Conservation (phyloP, 345 rosid genomes). For the Corchorus capsularis region DNA sequence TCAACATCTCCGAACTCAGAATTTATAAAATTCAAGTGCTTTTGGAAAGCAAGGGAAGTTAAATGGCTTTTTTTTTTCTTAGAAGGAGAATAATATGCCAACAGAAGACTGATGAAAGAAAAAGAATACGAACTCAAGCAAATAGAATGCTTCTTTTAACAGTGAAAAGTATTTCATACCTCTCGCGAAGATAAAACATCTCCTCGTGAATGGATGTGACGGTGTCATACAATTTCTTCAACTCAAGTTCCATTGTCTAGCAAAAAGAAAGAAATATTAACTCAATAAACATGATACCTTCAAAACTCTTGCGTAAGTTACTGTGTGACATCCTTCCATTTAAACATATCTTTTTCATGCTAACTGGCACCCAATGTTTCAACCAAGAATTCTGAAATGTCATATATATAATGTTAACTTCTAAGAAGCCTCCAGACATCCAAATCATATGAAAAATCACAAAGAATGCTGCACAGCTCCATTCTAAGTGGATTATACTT, state of each 20-base stretch:
- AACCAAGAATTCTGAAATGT: neutral
- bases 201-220: slow-evolving; percentile 70
- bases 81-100: neutral
- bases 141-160: neutral
- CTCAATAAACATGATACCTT: neutral
- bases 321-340: neutral
- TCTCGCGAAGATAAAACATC: slow-evolving; percentile 78
- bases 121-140: neutral
- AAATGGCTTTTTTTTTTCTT: too few species aligned
- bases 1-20: too few species aligned
- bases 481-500: neutral
- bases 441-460: neutral
- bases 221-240: slow-evolving; percentile 62
- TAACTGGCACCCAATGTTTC: neutral
- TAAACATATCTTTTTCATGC: neutral
- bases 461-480: neutral
- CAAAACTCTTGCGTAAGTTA: neutral
- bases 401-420: neutral
- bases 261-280: slow-evolving; percentile 14
- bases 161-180: slow-evolving; percentile 39
- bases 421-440: neutral
- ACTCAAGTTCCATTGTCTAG: slow-evolving; percentile 68
- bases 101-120: neutral
- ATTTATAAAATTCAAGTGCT: too few species aligned
- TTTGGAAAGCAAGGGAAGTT: too few species aligned